phyloP scores from a whole-genome alignment of 805 yeast species.

The Zygosaccharomyces siamensis region DNA sequence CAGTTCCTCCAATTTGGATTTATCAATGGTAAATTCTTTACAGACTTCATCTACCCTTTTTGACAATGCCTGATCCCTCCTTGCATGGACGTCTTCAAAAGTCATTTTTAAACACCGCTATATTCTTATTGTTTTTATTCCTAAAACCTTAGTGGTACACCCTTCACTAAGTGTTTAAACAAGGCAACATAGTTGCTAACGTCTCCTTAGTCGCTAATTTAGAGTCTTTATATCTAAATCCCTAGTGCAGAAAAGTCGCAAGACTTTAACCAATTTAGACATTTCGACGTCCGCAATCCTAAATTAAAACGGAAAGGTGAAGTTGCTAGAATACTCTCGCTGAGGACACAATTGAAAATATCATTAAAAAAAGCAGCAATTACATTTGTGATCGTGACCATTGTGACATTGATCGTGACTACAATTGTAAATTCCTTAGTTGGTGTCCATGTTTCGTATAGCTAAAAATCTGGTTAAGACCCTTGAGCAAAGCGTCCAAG shows the following conservation, averaged over 20 bases:
- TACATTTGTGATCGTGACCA: neutral
- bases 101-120: slow-evolving; percentile 21
- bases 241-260: neutral
- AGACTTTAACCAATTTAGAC: neutral
- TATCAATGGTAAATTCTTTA: slow-evolving; percentile 24
- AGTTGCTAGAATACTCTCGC: neutral
- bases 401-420: neutral
- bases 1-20: slow-evolving; percentile 28
- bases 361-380: neutral
- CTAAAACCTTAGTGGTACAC: neutral
- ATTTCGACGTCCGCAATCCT: neutral
- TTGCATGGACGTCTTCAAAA: slow-evolving; percentile 29
- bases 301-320: neutral
- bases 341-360: neutral
- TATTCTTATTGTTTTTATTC: neutral
- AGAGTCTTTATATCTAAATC: neutral
- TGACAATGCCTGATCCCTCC: slow-evolving; percentile 19
- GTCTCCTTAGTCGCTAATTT: neutral
- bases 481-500: slow-evolving; percentile 42
- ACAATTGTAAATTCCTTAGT: neutral
- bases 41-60: slow-evolving; percentile 28
- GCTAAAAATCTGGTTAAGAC: slow-evolving; percentile 59
- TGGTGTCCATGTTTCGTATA: slow-evolving; percentile 48
- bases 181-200: neutral
- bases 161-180: neutral